Evolutionary conservation across 306 rosid species (phyloP).

Genomic region (Cicer chorassanicum): DNA sequence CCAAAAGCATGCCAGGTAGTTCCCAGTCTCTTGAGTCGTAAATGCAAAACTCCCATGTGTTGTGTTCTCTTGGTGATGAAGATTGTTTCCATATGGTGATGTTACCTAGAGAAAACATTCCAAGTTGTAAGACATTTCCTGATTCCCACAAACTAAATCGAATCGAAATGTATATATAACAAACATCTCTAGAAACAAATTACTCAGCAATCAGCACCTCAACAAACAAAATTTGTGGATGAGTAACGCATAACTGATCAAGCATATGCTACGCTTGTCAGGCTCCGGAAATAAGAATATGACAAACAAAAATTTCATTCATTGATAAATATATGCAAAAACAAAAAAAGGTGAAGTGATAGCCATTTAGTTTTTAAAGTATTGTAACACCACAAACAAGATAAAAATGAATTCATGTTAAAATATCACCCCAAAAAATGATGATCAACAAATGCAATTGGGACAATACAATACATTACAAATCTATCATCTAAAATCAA

Average conservation of each 20-base stretch:
- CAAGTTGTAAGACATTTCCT: background rate
- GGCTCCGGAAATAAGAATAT: conserved; percentile 18
- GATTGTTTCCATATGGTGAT: conserved; percentile 85
- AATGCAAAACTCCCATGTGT: conserved; percentile 88
- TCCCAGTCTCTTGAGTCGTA: conserved; percentile 88
- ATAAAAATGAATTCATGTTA: conserved; percentile 4
- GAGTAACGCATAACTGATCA: background rate
- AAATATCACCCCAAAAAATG: background rate
- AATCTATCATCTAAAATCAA: background rate
- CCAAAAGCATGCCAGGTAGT: conserved; percentile 89
- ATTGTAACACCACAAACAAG: background rate
- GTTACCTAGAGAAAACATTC: conserved; percentile 65
- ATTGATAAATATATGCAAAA: background rate
- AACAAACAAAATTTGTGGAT: conserved; percentile 3
- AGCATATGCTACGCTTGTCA: background rate
- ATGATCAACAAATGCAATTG: conserved; percentile 11
- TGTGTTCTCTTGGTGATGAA: conserved; percentile 67
- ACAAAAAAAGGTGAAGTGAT: background rate
- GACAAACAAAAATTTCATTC: conserved; percentile 5
- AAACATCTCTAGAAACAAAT: conserved; percentile 32
- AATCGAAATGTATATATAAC: background rate
- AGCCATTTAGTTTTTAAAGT: background rate
- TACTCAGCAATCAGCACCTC: conserved; percentile 19
- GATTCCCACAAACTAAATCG: background rate
- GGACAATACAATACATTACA: background rate